Evolutionary conservation across 805 yeast species (phyloP).

Genomic region (Zygosaccharomyces pseudorouxii): DNA sequence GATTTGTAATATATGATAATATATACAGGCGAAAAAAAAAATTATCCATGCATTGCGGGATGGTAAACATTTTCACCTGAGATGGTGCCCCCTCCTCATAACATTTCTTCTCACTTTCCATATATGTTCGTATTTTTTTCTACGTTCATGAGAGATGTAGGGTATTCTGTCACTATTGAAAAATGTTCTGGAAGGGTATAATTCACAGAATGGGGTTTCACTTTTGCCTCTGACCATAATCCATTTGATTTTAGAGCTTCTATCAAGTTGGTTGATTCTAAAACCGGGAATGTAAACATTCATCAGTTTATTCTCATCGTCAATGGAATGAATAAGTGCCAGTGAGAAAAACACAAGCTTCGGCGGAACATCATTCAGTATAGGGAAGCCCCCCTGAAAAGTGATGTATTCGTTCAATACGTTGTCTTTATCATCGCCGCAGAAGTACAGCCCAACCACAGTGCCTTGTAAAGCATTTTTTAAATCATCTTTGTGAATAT

Average conservation of each 20-base stretch:
- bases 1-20: neutral
- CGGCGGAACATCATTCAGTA: neutral
- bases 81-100: slow-evolving; percentile 41
- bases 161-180: slow-evolving; percentile 35
- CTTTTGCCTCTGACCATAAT: slow-evolving; percentile 59
- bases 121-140: slow-evolving; percentile 46
- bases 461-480: slow-evolving; percentile 36
- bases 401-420: neutral
- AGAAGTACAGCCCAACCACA: slow-evolving; percentile 32
- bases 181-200: slow-evolving; percentile 35
- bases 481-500: slow-evolving; percentile 35
- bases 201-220: slow-evolving; percentile 58
- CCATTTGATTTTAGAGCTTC: slow-evolving; percentile 29
- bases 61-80: slow-evolving; percentile 10
- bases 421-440: slow-evolving; percentile 12
- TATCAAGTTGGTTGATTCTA: slow-evolving; percentile 15
- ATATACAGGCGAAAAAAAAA: neutral
- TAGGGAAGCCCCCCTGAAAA: slow-evolving; percentile 17
- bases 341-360: slow-evolving; percentile 27
- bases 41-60: no score
- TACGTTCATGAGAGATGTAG: slow-evolving; percentile 39
- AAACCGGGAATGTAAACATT: slow-evolving; percentile 53
- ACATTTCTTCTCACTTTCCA: slow-evolving; percentile 58
- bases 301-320: slow-evolving; percentile 36
- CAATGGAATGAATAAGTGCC: slow-evolving; percentile 64